phyloP scores from a whole-genome alignment of 2,329 filamentous ascomycete species.

The Ceratocystis eucalypticola region DNA sequence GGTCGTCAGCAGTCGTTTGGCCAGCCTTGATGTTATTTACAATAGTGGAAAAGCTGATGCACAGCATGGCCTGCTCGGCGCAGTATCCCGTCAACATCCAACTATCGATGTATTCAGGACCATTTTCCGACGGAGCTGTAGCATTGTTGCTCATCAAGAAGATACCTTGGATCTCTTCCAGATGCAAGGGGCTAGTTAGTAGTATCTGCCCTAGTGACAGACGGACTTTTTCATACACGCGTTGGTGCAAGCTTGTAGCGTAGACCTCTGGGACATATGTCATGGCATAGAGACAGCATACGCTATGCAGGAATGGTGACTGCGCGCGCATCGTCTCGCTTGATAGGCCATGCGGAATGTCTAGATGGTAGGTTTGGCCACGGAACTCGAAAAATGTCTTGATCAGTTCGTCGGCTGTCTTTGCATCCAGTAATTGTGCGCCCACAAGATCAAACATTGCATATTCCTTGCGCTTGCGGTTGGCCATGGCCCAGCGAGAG shows the following conservation, averaged over 20 bases:
- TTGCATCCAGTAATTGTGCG: conserved; percentile 11
- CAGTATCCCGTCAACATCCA: conserved; percentile 32
- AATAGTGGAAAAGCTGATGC: conserved; percentile 31
- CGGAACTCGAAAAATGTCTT: conserved; percentile 18
- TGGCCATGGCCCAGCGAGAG: conserved; percentile 18
- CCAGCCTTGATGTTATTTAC: conserved; percentile 27
- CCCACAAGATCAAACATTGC: conserved; percentile 17
- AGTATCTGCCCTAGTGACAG: conserved; percentile 29
- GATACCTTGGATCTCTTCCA: conserved; percentile 31
- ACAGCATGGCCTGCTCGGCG: conserved; percentile 32
- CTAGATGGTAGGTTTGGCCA: conserved; percentile 17
- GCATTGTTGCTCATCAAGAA: conserved; percentile 28
- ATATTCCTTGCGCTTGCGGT: conserved; percentile 18
- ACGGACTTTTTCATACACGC: conserved; percentile 30
- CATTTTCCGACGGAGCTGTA: conserved; percentile 21
- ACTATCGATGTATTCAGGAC: conserved; percentile 31
- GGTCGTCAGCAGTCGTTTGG: conserved; percentile 26
- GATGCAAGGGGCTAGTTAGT: conserved; percentile 29
- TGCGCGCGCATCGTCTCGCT: conserved; percentile 24
- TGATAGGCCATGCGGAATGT: conserved; percentile 15
- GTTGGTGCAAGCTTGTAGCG: conserved; percentile 24
- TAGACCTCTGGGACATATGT: conserved; percentile 23
- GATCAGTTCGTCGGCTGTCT: conserved; percentile 18
- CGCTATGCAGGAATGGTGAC: conserved; percentile 30
- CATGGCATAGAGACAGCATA: conserved; percentile 30